These are phyloP conservation scores for Dalbergia cultrata DNA, from an alignment of 306 rosid genomes.

Conservation along the genomic window DNA sequence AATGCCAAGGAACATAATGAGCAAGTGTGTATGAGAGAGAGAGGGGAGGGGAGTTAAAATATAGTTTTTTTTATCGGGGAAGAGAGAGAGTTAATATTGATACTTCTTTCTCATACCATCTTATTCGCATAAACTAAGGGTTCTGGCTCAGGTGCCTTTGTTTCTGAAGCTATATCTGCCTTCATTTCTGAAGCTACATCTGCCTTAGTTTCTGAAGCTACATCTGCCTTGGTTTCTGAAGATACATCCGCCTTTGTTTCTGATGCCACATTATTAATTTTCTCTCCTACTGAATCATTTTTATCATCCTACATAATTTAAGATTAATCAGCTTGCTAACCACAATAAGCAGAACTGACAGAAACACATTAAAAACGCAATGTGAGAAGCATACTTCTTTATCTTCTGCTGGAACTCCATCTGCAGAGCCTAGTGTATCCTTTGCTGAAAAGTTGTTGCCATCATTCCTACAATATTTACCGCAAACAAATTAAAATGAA, in stretches of 20 bases:
- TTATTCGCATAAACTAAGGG: conserved; percentile 71
- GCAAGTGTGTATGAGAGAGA: not conserved
- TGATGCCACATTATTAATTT: conserved; percentile 55
- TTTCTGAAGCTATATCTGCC: conserved; percentile 62
- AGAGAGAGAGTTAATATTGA: conserved; percentile 38
- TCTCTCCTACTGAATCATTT: conserved; percentile 60
- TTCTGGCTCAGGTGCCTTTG: conserved; percentile 75
- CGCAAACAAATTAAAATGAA: conserved; percentile 21
- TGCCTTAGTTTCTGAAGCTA: conserved; percentile 64
- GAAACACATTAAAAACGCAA: conserved; percentile 29
- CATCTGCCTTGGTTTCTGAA: conserved; percentile 65
- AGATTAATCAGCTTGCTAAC: conserved; percentile 47
- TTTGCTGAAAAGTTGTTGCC: conserved; percentile 50
- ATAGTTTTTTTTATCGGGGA: not conserved
- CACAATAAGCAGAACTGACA: conserved; percentile 38
- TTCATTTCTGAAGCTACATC: conserved; percentile 66
- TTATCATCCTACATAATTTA: conserved; percentile 63
- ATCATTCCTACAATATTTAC: conserved; percentile 60
- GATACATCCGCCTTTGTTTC: conserved; percentile 69
- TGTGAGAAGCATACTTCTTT: conserved; percentile 61
- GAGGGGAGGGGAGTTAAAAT: conserved; percentile 28
- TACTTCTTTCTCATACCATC: conserved; percentile 59
- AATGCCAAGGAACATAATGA: conserved; percentile 40
- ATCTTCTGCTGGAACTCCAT: conserved; percentile 59
- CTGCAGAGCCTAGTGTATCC: conserved; percentile 60